Conservation (phyloP, 345 rosid species). For the Capsella bursapastoris region DNA sequence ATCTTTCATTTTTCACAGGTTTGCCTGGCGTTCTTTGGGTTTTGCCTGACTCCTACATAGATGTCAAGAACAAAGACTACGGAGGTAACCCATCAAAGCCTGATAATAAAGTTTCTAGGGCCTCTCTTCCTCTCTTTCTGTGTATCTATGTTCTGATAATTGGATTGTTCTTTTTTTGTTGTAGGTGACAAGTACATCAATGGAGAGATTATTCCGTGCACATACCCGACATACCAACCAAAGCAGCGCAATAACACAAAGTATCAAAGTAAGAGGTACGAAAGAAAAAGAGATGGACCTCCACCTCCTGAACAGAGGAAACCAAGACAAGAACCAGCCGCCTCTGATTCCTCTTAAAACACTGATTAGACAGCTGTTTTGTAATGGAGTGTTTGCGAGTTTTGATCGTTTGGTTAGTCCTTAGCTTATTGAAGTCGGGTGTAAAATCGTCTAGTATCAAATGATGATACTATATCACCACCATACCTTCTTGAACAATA, state of each 20-base stretch:
- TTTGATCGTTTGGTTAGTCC: constrained; percentile 37
- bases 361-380: background rate
- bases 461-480: constrained; percentile 8
- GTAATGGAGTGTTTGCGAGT: constrained; percentile 12
- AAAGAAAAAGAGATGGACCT: constrained; percentile 84
- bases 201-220: constrained; percentile 92
- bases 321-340: constrained; percentile 58
- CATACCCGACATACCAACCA: constrained; percentile 93
- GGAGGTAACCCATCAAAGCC: constrained; percentile 64
- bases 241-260: constrained; percentile 67
- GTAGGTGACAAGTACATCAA: constrained; percentile 91
- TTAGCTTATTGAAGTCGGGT: constrained; percentile 29
- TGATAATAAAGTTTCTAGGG: background rate
- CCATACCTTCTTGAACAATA: constrained; percentile 17
- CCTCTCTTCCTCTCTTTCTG: background rate
- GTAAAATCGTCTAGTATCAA: constrained; percentile 29
- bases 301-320: constrained; percentile 73
- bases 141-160: constrained; percentile 5
- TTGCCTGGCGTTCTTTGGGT: constrained; percentile 99
- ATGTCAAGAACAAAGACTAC: constrained; percentile 95
- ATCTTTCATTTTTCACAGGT: constrained; percentile 53
- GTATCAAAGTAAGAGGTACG: constrained; percentile 71
- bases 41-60: constrained; percentile 92
- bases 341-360: constrained; percentile 56
- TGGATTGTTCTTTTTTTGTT: constrained; percentile 7